Base-by-base conservation (phyloP, 306 rosid species). In the Rosa rugosa region DNA sequence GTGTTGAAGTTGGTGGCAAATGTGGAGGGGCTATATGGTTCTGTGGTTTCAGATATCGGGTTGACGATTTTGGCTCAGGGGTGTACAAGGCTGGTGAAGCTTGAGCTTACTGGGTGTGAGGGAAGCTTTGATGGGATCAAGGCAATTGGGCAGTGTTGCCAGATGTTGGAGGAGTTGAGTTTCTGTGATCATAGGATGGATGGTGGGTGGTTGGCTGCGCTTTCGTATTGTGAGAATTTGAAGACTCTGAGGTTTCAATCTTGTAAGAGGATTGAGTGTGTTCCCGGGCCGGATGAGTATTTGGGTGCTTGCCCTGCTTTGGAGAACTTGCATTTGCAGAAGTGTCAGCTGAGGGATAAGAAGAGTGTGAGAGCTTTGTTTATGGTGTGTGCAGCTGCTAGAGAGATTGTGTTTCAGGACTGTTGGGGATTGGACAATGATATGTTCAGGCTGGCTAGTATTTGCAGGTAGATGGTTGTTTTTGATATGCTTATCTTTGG, bases 101-200 rank as follows among this genome's bases (percentile, higher is more conserved):
- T 94, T 49, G 97, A 94, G 84, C 97, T 94, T 7, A 54, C 71
- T 51, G 97, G 96, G 7, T 94, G 97, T 63, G 96, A 94, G 69
- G 98, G 98, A 25, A 89, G 98, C 76, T 94, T 87, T 41, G 98
- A 91, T 75, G 97, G 98, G 81, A 77, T 94, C 40, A 94, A 94
- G 80, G 97, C 98, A 2, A 88, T 94, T 56, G 98, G 97, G 67
- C 86, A 85, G 78, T 94, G 98, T 53, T 94, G 98, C 78, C 88
- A 83, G 57, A 94, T 94, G 98, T 71, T 94, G 84, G 98, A 94
- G 85, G 98, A 94, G 31, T 76, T 94, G 86, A 88, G 88, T 2
- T 4, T 91, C 31, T 83, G 84, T 63, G 94, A 91, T 80, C 98
- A 91, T 56, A 89, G 92, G 80, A 94, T 94, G 98, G 98, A 94